Conservation (phyloP, 768 basidiomycete genomes). For the Collybia mongolica region DNA sequence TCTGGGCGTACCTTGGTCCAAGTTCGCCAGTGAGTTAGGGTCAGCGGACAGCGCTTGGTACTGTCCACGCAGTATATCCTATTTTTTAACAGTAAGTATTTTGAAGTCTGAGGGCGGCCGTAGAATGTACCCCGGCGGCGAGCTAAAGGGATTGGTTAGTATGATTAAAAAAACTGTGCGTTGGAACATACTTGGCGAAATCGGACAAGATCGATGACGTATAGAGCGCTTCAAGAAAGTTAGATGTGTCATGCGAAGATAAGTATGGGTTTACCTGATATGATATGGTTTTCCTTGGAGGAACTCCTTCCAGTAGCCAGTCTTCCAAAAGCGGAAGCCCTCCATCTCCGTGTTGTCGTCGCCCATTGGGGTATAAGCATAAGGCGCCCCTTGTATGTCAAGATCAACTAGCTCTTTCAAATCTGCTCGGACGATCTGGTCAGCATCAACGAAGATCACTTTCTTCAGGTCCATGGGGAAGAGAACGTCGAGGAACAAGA, state of each 20-base stretch:
- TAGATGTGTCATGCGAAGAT: neutral
- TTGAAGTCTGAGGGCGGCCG: neutral
- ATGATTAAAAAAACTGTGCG: neutral
- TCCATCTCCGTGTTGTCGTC: conserved; percentile 94
- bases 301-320: conserved; percentile 92
- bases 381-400: conserved; percentile 90
- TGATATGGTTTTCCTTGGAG: conserved; percentile 86
- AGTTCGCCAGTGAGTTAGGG: conserved; percentile 89
- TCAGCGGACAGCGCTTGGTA: conserved; percentile 95
- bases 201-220: conserved; percentile 92
- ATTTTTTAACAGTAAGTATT: conserved; percentile 6
- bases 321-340: conserved; percentile 99
- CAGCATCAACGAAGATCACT: conserved; percentile 98
- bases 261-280: conserved; percentile 65
- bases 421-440: conserved; percentile 97
- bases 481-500: conserved; percentile 96
- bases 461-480: conserved; percentile 99
- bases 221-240: conserved; percentile 67
- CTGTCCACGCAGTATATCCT: conserved; percentile 88
- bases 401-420: conserved; percentile 92
- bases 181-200: conserved; percentile 75
- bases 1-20: conserved; percentile 77
- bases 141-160: conserved; percentile 28
- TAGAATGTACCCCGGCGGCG: conserved; percentile 43
- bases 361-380: conserved; percentile 98